Evolutionary conservation across 805 yeast species (phyloP), one percentile per base, ranked within the genome.

Genomic region (Candida saitoana): DNA sequence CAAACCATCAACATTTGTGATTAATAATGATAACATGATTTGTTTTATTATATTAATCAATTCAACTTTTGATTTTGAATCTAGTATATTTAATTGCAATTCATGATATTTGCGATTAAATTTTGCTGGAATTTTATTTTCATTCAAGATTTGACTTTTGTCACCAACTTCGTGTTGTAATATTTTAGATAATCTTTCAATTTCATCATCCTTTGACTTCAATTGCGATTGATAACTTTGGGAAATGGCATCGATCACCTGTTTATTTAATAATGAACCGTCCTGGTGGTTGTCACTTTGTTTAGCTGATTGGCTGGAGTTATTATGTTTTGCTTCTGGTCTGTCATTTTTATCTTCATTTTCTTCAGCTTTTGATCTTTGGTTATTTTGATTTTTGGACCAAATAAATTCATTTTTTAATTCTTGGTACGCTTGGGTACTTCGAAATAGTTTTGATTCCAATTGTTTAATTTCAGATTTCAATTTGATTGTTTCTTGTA

Each of bases 11-110:
- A 54, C 58, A 41, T 60, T 60, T 20, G 65, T 54, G 15, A 66
- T 56, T 29, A 64, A 53, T 30, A 69, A 49, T 30, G 63, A 55
- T 12, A 65, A 55, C 63, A 68, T 57, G 9, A 67, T 40, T 43
- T 59, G 57, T 38, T 68, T 68, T 44, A 67, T 48, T 22, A 60
- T 33, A 43, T 62, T 63, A 18, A 56, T 47, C 52, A 63, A 49
- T 47, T 65, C 65, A 7, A 47, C 45, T 39, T 49, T 54, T 18
- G 57, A 43, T 38, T 66, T 46, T 2, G 40, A 30, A 45, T 68
- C 73, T n/a, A 67, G 52, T 39, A 61, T 51, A 11, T 41, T 40
- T 18, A 67, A 51, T 33, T 59, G 55, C 14, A 65, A 49, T 31
- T 55, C 49, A 11, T 40, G 47, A 44, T 61, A 67, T 38, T 49